Percentiles rank a stretch among this genome's conserved stretches.
Evolutionary conservation across 2,329 filamentous ascomycete genomes (phyloP).

Genomic region (Colletotrichum sp.): DNA sequence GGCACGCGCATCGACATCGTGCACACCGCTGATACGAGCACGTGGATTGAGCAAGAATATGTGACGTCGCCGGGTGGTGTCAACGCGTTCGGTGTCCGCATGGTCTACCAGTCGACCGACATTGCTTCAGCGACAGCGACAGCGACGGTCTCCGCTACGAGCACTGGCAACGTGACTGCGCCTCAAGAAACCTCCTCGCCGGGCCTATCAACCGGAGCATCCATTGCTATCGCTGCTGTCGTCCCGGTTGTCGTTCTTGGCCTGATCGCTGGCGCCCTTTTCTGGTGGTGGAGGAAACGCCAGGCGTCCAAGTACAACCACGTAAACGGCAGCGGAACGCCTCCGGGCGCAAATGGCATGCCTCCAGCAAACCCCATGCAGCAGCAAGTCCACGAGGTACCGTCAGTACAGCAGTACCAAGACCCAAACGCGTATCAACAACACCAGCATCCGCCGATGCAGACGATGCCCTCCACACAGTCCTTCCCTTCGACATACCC

Average conservation of each 20-base stretch:
- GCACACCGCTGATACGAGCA: slow-evolving; percentile 11
- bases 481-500: background rate
- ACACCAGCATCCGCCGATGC: background rate
- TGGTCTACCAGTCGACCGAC: slow-evolving; percentile 28
- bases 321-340: background rate
- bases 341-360: background rate
- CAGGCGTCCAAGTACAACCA: background rate
- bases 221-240: background rate
- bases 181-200: background rate
- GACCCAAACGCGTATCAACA: background rate
- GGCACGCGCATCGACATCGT: slow-evolving; percentile 18
- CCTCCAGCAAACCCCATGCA: background rate
- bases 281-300: slow-evolving; percentile 15
- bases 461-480: background rate
- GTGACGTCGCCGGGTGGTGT: slow-evolving; percentile 20
- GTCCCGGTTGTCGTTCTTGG: background rate
- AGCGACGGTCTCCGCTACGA: background rate
- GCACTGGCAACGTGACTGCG: background rate
- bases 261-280: background rate
- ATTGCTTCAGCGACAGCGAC: background rate
- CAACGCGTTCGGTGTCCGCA: slow-evolving; percentile 27
- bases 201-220: background rate
- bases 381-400: background rate
- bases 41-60: slow-evolving; percentile 9
- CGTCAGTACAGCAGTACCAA: background rate